A percentile compares a stretch with the other conserved stretches of the same genome.
These are phyloP conservation scores for Gryganskiella cystojenkinii DNA, from an alignment of 192 early-diverging fungal genomes.

Conservation along the genomic window DNA sequence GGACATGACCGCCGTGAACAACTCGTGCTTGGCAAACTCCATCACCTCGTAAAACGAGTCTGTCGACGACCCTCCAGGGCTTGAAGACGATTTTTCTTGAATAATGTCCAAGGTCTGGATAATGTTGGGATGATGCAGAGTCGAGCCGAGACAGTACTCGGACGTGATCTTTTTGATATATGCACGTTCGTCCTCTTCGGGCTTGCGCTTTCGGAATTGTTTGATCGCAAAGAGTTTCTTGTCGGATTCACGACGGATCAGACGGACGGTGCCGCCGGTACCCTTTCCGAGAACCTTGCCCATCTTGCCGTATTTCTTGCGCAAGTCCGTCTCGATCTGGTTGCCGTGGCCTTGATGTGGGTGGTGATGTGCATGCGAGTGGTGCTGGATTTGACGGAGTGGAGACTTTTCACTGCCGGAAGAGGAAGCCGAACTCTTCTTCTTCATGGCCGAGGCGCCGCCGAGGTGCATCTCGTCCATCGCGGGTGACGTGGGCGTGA, in stretches of 20 bases:
- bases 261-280: constrained; percentile 72
- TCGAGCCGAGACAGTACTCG: constrained; percentile 39
- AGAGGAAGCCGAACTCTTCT: too few relatives aligned
- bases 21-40: constrained; percentile 90
- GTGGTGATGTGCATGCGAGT: neutral
- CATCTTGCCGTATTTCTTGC: constrained; percentile 62
- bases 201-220: constrained; percentile 71
- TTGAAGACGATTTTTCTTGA: constrained; percentile 56
- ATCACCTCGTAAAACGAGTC: constrained; percentile 73
- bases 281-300: constrained; percentile 71
- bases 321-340: neutral
- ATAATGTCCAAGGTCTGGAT: constrained; percentile 78
- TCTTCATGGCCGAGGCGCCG: too few relatives aligned
- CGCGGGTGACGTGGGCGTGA: too few relatives aligned
- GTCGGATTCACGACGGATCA: constrained; percentile 64
- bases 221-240: constrained; percentile 75
- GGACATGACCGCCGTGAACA: constrained; percentile 78
- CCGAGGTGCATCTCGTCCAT: too few relatives aligned
- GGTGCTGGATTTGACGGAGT: neutral
- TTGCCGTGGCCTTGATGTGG: neutral
- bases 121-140: constrained; percentile 79
- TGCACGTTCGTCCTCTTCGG: constrained; percentile 70
- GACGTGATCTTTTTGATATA: constrained; percentile 53
- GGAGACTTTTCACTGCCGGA: too few relatives aligned
- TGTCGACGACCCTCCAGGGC: constrained; percentile 3